phyloP scores from a whole-genome alignment of 1,284 basidiomycete species.

The Volvariella volvacea region DNA sequence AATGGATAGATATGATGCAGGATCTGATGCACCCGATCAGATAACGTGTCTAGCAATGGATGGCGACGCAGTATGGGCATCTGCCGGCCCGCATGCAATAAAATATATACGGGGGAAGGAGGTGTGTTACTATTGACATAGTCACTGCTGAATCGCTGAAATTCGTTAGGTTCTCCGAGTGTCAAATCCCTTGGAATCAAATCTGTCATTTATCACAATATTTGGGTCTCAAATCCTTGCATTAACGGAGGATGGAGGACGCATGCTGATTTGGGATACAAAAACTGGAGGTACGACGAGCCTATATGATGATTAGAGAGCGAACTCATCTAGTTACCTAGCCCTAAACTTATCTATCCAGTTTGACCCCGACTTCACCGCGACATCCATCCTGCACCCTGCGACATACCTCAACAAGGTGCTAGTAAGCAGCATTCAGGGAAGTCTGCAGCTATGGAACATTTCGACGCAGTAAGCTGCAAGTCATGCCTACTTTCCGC shows the following conservation, averaged over 20 bases:
- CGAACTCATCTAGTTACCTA: constrained; percentile 17
- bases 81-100: constrained; percentile 64
- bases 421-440: constrained; percentile 78
- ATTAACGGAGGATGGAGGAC: constrained; percentile 75
- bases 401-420: constrained; percentile 98
- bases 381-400: constrained; percentile 83
- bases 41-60: constrained; percentile 81
- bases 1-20: constrained; percentile 32
- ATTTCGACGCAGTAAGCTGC: constrained; percentile 68
- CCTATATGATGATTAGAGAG: background rate
- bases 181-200: constrained; percentile 57
- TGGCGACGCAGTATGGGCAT: constrained; percentile 82
- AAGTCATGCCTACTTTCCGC: background rate
- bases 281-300: constrained; percentile 44
- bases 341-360: constrained; percentile 59
- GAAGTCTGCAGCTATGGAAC: constrained; percentile 92
- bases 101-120: constrained; percentile 88
- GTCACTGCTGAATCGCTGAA: constrained; percentile 7
- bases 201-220: constrained; percentile 58
- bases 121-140: constrained; percentile 33
- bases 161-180: constrained; percentile 40
- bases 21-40: constrained; percentile 67
- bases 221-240: constrained; percentile 80
- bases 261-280: constrained; percentile 79
- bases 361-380: constrained; percentile 78